Conservation (phyloP, 257 asterid species). For the Gentiana macrophylla region DNA sequence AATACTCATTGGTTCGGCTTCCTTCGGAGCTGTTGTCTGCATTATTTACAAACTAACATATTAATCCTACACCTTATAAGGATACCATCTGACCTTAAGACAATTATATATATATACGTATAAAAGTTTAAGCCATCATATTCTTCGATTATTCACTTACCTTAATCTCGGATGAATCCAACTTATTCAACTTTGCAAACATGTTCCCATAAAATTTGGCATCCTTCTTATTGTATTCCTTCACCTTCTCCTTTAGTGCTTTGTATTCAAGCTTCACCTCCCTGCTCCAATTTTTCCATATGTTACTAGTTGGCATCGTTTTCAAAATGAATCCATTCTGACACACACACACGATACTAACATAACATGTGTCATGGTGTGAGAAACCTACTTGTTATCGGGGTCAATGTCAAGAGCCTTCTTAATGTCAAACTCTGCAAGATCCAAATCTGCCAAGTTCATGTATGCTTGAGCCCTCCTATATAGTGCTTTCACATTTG, state of each 20-base stretch:
- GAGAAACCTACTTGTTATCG: conserved; percentile 36
- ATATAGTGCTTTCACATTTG: conserved; percentile 71
- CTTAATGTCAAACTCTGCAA: conserved; percentile 62
- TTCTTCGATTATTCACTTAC: conserved; percentile 7
- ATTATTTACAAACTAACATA: conserved; percentile 1
- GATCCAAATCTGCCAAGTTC: conserved; percentile 54
- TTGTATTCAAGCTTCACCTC: conserved; percentile 37
- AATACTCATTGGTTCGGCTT: conserved; percentile 30
- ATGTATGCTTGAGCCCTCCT: conserved; percentile 71
- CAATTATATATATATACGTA: no score
- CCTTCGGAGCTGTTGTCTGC: conserved; percentile 16
- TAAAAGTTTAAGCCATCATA: no score
- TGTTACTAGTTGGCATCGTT: no score
- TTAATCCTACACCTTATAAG: background rate
- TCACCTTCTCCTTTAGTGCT: conserved; percentile 31
- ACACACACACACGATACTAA: background rate
- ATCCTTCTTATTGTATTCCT: conserved; percentile 35
- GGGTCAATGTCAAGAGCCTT: conserved; percentile 87
- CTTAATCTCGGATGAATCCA: conserved; percentile 11
- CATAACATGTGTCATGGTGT: background rate
- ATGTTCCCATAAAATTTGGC: conserved; percentile 40
- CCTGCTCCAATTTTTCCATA: conserved; percentile 7
- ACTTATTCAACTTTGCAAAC: conserved; percentile 30
- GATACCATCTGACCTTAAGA: no score
- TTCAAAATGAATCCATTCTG: no score